Conservation (phyloP, 768 basidiomycete species). For the Nidula microcarpa region DNA sequence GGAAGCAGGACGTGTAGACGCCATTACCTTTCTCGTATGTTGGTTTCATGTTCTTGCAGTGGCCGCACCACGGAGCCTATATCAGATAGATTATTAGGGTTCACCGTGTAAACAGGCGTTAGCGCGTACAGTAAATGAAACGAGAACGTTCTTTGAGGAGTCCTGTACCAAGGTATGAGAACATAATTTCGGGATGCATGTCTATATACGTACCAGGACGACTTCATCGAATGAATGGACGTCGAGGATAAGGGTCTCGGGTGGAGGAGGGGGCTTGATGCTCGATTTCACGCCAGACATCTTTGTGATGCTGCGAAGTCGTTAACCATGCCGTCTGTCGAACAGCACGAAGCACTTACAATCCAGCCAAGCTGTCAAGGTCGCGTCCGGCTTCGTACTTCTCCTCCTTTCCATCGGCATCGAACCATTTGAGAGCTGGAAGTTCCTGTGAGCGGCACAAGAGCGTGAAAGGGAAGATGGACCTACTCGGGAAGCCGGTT, state of each 20-base stretch:
- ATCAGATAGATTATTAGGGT: neutral
- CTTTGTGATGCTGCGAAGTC: conserved; percentile 55
- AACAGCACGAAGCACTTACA: conserved; percentile 45
- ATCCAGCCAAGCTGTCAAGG: conserved; percentile 68
- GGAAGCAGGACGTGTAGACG: neutral
- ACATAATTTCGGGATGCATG: neutral
- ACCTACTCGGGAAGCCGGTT: conserved; percentile 83
- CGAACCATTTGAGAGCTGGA: conserved; percentile 90
- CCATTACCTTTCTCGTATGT: conserved; percentile 70
- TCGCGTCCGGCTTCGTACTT: conserved; percentile 80
- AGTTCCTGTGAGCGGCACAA: conserved; percentile 5
- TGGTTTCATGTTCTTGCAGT: conserved; percentile 92
- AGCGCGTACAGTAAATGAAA: conserved; percentile 68
- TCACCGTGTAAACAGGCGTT: neutral
- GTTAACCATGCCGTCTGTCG: neutral
- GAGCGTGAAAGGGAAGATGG: neutral
- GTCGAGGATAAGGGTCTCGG: conserved; percentile 66
- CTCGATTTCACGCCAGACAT: conserved; percentile 84
- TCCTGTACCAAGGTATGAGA: conserved; percentile 36
- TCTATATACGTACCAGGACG: conserved; percentile 47
- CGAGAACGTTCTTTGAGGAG: conserved; percentile 75
- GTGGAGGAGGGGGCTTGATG: conserved; percentile 81
- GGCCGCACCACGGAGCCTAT: conserved; percentile 83
- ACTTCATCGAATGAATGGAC: conserved; percentile 71
- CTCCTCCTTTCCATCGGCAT: conserved; percentile 59